Conservation (phyloP, 2,329 filamentous ascomycete species). For the Apiospora marii region DNA sequence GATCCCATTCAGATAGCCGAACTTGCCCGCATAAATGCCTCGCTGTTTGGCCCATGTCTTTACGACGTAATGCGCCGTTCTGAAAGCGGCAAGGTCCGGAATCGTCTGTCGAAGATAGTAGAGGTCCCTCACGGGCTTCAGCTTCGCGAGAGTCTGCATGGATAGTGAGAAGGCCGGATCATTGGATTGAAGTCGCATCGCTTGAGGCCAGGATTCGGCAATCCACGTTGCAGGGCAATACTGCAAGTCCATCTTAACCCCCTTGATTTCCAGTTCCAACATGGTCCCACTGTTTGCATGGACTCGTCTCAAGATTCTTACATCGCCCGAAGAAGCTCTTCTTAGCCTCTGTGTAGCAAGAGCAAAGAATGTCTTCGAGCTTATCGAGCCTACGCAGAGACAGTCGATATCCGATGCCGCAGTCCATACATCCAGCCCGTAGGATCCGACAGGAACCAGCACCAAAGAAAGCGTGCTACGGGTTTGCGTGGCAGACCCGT, state of each 20-base stretch:
- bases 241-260: constrained; percentile 69
- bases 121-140: constrained; percentile 71
- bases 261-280: constrained; percentile 67
- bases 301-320: constrained; percentile 64
- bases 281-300: constrained; percentile 67
- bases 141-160: constrained; percentile 62
- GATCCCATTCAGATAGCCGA: constrained; percentile 71
- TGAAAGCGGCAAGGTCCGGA: constrained; percentile 65
- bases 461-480: constrained; percentile 51
- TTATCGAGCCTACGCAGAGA: constrained; percentile 69
- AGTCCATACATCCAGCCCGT: constrained; percentile 69
- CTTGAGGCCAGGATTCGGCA: constrained; percentile 59
- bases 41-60: constrained; percentile 68
- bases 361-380: constrained; percentile 67
- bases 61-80: constrained; percentile 65
- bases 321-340: constrained; percentile 50
- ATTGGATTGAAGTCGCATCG: constrained; percentile 55
- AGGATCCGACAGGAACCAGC: constrained; percentile 71
- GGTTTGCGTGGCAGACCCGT: constrained; percentile 27
- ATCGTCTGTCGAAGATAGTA: constrained; percentile 66
- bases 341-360: constrained; percentile 63
- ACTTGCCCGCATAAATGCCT: constrained; percentile 70
- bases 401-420: constrained; percentile 69
- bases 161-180: constrained; percentile 65
- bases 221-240: constrained; percentile 68